Conservation (phyloP, 192 early-diverging fungal genomes). For the Globomyces pollinis-pini region DNA sequence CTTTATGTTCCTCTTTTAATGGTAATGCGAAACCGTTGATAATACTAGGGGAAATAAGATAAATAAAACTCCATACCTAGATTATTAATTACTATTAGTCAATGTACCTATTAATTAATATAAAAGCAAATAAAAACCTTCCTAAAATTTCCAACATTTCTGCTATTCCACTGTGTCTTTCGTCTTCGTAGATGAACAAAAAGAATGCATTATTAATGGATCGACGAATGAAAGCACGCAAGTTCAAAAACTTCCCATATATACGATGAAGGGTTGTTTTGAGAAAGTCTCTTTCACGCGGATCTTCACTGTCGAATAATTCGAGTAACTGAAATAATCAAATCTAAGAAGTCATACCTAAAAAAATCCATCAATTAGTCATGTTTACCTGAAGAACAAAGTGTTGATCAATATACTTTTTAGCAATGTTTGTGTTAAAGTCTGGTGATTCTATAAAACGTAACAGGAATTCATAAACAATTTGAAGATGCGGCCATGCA, state of each 20-base stretch:
- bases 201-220: constrained; percentile 99
- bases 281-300: constrained; percentile 94
- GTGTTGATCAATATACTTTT: constrained; percentile 91
- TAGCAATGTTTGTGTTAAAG: constrained; percentile 94
- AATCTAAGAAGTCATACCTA: too few relatives aligned
- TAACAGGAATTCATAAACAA: constrained; percentile 98
- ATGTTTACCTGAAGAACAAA: constrained; percentile 76
- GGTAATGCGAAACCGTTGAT: constrained; percentile 99
- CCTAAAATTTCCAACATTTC: constrained; percentile 98
- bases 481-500: constrained; percentile 96
- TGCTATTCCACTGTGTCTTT: constrained; percentile 95
- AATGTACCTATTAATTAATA: too few relatives aligned
- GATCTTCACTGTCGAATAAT: constrained; percentile 98
- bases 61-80: too few relatives aligned
- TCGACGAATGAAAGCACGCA: constrained; percentile 92
- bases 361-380: not conserved
- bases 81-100: not conserved
- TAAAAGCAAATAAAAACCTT: constrained; percentile 49
- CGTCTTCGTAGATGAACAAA: constrained; percentile 95
- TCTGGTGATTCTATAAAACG: constrained; percentile 97
- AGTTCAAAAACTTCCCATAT: constrained; percentile 96
- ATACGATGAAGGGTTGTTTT: constrained; percentile 97
- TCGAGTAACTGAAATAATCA: constrained; percentile 70
- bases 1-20: constrained; percentile 98
- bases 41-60: too few relatives aligned